A percentile compares a stretch with the other conserved stretches of the same genome.
phyloP scores from a whole-genome alignment of 768 basidiomycete species.

The Udeniomyces megalosporus region DNA sequence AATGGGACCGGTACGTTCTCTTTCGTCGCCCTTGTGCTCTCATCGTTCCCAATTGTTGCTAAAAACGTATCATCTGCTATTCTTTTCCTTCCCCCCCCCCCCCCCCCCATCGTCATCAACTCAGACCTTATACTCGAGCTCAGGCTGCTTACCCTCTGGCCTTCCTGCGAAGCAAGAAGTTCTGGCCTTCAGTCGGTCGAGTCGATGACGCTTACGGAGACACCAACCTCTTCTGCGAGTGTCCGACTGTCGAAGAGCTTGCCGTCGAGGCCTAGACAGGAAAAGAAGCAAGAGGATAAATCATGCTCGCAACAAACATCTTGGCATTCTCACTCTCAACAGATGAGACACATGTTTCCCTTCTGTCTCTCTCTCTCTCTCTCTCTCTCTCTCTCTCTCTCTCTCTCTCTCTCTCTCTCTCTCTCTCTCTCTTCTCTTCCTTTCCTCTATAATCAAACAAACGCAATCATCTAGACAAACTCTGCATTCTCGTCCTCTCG shows the following conservation, averaged over 20 bases:
- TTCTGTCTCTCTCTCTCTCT: background rate
- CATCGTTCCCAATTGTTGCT: background rate
- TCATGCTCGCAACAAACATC: no score
- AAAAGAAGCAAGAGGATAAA: no score
- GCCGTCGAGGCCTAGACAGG: background rate
- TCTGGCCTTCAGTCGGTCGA: constrained; percentile 87
- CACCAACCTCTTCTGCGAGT: constrained; percentile 48
- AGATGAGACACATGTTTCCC: background rate
- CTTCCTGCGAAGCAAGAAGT: constrained; percentile 72
- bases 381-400: background rate
- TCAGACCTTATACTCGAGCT: constrained; percentile 73
- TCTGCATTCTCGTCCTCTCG: background rate
- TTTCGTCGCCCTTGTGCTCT: constrained; percentile 4
- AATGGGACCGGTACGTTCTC: constrained; percentile 64
- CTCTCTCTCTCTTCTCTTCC: background rate
- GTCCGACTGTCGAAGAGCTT: constrained; percentile 29
- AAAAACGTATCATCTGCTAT: background rate
- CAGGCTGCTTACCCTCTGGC: constrained; percentile 79
- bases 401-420: background rate
- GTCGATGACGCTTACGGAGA: constrained; percentile 68
- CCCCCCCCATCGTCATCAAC: background rate
- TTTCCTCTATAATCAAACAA: background rate
- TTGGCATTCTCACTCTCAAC: no score
- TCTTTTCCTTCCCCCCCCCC: background rate
- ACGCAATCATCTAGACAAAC: no score